These are phyloP conservation scores for Flammula alnicola DNA, from an alignment of 1,284 basidiomycete species.

Conservation along the genomic window DNA sequence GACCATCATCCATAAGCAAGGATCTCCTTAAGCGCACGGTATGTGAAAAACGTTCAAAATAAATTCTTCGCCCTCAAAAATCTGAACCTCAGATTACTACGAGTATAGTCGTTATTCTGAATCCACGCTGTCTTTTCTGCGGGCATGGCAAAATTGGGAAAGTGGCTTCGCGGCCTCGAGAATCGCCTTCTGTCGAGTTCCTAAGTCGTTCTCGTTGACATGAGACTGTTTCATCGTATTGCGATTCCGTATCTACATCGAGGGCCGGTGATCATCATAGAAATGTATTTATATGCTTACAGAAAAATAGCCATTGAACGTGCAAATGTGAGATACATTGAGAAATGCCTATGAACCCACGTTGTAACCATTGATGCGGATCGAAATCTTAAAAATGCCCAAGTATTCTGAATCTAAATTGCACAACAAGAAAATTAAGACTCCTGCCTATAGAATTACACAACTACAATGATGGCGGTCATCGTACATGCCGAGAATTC, in stretches of 20 bases:
- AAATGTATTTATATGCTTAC: conserved; percentile 3
- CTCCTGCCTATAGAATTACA: conserved; percentile 10
- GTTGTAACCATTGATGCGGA: too few species aligned
- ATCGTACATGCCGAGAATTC: conserved; percentile 43
- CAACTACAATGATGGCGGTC: conserved; percentile 1
- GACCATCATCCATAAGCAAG: too few species aligned
- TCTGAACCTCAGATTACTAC: background rate
- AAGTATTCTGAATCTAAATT: too few species aligned
- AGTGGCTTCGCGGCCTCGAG: background rate
- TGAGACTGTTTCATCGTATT: conserved; percentile 5
- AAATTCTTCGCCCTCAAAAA: background rate
- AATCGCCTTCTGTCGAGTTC: background rate
- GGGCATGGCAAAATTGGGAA: background rate
- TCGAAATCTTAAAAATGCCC: too few species aligned
- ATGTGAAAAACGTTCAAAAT: background rate
- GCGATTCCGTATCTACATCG: conserved; percentile 5
- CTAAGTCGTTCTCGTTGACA: background rate
- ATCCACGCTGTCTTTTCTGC: conserved; percentile 3
- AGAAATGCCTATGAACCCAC: too few species aligned
- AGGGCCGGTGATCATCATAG: conserved; percentile 7
- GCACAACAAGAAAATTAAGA: too few species aligned
- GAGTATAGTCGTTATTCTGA: background rate
- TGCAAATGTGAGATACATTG: too few species aligned
- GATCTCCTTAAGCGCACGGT: background rate
- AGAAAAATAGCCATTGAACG: too few species aligned